These are phyloP conservation scores for Lycium ferocissimum DNA, from an alignment of 257 asterid genomes.

Conservation along the genomic window DNA sequence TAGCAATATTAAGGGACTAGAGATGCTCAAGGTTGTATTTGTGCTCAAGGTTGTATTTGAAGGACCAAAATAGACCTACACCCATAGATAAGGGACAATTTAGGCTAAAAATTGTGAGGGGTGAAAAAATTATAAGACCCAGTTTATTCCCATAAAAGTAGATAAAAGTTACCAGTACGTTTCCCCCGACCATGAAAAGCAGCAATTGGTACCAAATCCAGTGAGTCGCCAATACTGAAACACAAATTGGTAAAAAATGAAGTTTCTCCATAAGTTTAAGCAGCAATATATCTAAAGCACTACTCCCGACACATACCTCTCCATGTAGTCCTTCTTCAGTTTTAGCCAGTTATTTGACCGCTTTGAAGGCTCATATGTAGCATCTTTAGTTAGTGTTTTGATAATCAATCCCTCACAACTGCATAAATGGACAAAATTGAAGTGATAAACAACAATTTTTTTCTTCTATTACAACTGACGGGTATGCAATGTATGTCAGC, in stretches of 20 bases:
- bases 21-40: too few species aligned
- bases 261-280: not conserved
- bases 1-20: too few species aligned
- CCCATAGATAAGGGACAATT: too few species aligned
- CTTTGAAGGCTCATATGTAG: conserved; percentile 94
- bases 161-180: conserved; percentile 67
- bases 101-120: not conserved
- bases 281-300: conserved; percentile 23
- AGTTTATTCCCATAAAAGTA: not conserved
- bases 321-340: conserved; percentile 94
- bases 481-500: not conserved
- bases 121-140: not conserved
- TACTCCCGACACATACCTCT: conserved; percentile 53
- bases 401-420: conserved; percentile 95
- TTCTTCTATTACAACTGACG: not conserved
- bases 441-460: not conserved
- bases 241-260: conserved; percentile 18
- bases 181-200: conserved; percentile 97
- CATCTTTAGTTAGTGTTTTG: conserved; percentile 88
- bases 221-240: conserved; percentile 88
- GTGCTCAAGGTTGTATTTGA: too few species aligned
- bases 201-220: conserved; percentile 98
- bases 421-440: conserved; percentile 36
- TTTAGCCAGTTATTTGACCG: conserved; percentile 93
- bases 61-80: too few species aligned